Percentiles rank a stretch among this genome's conserved stretches.
These are phyloP conservation scores for Mycosarcoma mackinlayi DNA, from an alignment of 1,284 basidiomycete genomes.

Conservation along the genomic window DNA sequence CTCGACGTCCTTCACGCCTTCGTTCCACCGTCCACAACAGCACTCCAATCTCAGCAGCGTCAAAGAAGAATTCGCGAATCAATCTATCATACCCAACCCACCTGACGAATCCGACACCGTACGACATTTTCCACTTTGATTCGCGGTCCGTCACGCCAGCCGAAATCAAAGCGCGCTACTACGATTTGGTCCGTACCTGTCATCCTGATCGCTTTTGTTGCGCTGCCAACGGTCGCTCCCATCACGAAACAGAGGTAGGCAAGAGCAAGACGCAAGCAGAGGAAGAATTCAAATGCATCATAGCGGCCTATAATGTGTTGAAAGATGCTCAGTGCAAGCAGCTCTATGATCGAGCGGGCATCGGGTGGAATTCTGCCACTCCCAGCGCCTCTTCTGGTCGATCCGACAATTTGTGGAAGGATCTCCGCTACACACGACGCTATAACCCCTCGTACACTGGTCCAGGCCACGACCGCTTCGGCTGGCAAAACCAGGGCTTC, in stretches of 20 bases:
- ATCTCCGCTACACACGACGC: slow-evolving; percentile 23
- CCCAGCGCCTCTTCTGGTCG: background rate
- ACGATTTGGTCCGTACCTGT: slow-evolving; percentile 57
- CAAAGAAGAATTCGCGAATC: background rate
- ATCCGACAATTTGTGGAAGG: slow-evolving; percentile 3
- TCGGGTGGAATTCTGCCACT: slow-evolving; percentile 43
- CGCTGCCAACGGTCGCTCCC: too few species aligned
- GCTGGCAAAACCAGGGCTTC: slow-evolving; percentile 39
- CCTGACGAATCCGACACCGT: slow-evolving; percentile 49
- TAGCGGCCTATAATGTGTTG: slow-evolving; percentile 55
- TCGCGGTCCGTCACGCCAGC: slow-evolving; percentile 18
- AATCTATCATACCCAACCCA: slow-evolving; percentile 21
- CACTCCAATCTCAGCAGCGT: background rate
- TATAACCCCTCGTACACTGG: slow-evolving; percentile 6
- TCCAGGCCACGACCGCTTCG: slow-evolving; percentile 34
- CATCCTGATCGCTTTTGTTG: slow-evolving; percentile 61
- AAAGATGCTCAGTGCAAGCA: slow-evolving; percentile 31
- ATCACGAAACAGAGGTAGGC: too few species aligned
- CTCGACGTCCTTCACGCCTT: background rate
- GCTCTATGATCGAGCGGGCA: slow-evolving; percentile 42
- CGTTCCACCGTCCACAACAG: background rate
- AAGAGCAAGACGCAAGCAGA: slow-evolving; percentile 31
- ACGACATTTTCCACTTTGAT: slow-evolving; percentile 64
- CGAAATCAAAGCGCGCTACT: slow-evolving; percentile 63
- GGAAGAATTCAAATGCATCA: slow-evolving; percentile 52